These are phyloP conservation scores for Fibroporia radiculosa DNA, from an alignment of 768 basidiomycete species.

Conservation along the genomic window DNA sequence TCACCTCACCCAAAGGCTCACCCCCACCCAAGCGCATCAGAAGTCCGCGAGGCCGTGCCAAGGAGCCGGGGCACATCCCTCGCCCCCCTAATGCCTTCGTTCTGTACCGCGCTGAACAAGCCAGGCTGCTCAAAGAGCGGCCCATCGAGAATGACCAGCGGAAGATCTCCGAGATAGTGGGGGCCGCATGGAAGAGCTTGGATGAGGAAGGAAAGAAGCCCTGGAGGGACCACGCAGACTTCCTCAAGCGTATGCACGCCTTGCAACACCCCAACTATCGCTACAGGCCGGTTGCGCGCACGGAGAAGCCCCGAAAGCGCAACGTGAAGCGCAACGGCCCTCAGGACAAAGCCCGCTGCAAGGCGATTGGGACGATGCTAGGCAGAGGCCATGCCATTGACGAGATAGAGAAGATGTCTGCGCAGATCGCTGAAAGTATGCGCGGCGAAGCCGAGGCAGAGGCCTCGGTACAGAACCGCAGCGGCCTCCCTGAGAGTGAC, in stretches of 20 bases:
- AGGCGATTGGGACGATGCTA: constrained; percentile 28
- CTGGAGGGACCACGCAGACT: constrained; percentile 48
- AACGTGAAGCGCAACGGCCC: constrained; percentile 21
- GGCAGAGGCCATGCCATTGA: constrained; percentile 25
- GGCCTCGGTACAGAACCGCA: neutral
- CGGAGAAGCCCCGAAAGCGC: constrained; percentile 10
- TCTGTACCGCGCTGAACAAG: constrained; percentile 60
- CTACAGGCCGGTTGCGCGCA: constrained; percentile 37
- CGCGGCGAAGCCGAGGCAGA: neutral
- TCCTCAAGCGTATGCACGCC: constrained; percentile 49
- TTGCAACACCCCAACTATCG: constrained; percentile 52
- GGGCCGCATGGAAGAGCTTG: constrained; percentile 63
- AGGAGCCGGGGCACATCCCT: constrained; percentile 50
- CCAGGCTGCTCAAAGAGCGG: constrained; percentile 33
- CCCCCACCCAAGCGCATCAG: neutral
- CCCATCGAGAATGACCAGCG: constrained; percentile 27
- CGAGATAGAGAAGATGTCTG: constrained; percentile 18
- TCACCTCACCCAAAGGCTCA: neutral
- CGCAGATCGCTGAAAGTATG: constrained; percentile 7
- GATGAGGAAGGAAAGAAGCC: constrained; percentile 34
- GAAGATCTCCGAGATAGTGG: constrained; percentile 64
- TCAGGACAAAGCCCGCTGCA: constrained; percentile 28
- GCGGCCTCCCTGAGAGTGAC: neutral
- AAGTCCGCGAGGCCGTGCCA: no score
- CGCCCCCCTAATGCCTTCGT: constrained; percentile 67